Conservation (phyloP, 306 rosid genomes). For the Comarum palustre region DNA sequence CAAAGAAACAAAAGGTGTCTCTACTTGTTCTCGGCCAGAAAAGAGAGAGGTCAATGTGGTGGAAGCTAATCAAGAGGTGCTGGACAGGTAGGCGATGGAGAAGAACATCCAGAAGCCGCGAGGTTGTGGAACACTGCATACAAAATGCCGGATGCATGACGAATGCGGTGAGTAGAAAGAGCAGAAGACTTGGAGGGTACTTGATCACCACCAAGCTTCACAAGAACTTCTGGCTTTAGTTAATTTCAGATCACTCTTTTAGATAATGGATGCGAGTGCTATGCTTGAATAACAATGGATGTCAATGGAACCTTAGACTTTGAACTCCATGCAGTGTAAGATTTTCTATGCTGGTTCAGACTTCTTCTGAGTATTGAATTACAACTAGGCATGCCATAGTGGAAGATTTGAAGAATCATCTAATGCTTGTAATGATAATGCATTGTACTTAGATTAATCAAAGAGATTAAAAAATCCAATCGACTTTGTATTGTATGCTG, state of each 20-base stretch:
- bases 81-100: constrained; percentile 16
- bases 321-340: not conserved
- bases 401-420: not conserved
- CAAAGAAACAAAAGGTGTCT: constrained; percentile 60
- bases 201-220: constrained; percentile 88
- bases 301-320: not conserved
- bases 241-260: not conserved
- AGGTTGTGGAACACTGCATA: constrained; percentile 62
- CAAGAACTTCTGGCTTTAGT: constrained; percentile 80
- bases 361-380: not conserved
- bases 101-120: constrained; percentile 19
- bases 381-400: not conserved
- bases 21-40: constrained; percentile 72
- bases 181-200: constrained; percentile 71
- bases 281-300: not conserved
- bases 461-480: not conserved
- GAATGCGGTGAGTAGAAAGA: constrained; percentile 79
- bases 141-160: constrained; percentile 78
- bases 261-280: not conserved
- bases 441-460: not conserved
- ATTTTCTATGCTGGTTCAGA: constrained; percentile 3
- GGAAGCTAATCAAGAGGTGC: constrained; percentile 44
- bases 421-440: not conserved
- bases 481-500: not conserved
- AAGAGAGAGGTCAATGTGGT: constrained; percentile 44